These are phyloP conservation scores for Blastomyces parvus DNA, from an alignment of 2,329 filamentous ascomycete genomes.

Conservation along the genomic window DNA sequence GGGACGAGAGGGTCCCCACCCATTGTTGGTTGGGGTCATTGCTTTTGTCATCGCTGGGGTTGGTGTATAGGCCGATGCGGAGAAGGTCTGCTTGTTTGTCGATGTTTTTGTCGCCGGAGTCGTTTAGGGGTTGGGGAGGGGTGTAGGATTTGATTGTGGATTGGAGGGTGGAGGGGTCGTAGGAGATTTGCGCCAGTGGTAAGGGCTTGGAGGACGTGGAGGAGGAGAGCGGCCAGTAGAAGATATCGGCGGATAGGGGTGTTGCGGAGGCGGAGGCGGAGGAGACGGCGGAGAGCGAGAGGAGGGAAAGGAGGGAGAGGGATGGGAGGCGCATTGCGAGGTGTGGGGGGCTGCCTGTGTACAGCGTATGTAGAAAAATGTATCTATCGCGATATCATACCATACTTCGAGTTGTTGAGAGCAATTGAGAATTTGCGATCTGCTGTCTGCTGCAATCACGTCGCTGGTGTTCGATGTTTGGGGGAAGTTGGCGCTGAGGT, in stretches of 20 bases:
- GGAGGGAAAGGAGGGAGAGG: slow-evolving; percentile 14
- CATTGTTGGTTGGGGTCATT: slow-evolving; percentile 43
- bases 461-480: not conserved
- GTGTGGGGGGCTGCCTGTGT: too few species aligned
- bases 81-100: slow-evolving; percentile 32
- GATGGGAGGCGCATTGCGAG: slow-evolving; percentile 14
- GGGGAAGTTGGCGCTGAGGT: not conserved
- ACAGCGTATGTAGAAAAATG: not conserved
- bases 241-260: slow-evolving; percentile 25
- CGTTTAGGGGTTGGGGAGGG: slow-evolving; percentile 21
- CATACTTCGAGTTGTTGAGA: not conserved
- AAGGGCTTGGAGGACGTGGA: slow-evolving; percentile 25
- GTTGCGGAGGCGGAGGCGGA: slow-evolving; percentile 17
- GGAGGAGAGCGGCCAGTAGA: slow-evolving; percentile 30
- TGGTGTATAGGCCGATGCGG: slow-evolving; percentile 44
- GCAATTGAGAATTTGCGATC: not conserved
- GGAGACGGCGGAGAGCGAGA: slow-evolving; percentile 16
- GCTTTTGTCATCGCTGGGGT: slow-evolving; percentile 25
- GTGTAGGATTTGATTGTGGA: slow-evolving; percentile 32
- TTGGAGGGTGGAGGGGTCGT: slow-evolving; percentile 30
- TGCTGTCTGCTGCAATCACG: not conserved
- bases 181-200: slow-evolving; percentile 33
- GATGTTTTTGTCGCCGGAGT: slow-evolving; percentile 3
- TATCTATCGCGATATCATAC: not conserved
- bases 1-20: slow-evolving; percentile 33